Evolutionary conservation across 306 rosid genomes (phyloP).

Genomic region (Dalbergia cochinchinensis): DNA sequence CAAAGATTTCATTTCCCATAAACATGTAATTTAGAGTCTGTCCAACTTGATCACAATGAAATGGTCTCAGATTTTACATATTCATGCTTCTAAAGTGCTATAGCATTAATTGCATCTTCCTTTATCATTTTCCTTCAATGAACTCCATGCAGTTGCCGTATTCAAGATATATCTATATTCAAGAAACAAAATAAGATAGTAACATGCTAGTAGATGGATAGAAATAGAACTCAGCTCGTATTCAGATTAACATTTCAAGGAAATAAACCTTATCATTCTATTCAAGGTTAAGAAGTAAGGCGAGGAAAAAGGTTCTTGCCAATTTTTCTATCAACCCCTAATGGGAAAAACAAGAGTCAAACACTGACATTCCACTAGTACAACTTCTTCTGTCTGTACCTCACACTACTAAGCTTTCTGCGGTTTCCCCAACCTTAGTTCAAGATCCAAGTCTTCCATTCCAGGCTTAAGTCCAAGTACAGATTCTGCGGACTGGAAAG

Average conservation of each 20-base stretch:
- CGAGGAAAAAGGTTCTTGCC: slow-evolving; percentile 31
- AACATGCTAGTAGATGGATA: slow-evolving; percentile 37
- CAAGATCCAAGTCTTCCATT: slow-evolving; percentile 85
- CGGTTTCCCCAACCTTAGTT: slow-evolving; percentile 83
- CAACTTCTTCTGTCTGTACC: slow-evolving; percentile 34
- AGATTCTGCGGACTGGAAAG: slow-evolving; percentile 57
- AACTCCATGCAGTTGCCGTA: slow-evolving; percentile 19
- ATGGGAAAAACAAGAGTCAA: neutral
- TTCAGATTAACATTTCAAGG: slow-evolving; percentile 47
- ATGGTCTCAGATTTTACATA: slow-evolving; percentile 1
- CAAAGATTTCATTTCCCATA: slow-evolving; percentile 24
- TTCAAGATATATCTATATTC: slow-evolving; percentile 24
- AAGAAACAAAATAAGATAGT: slow-evolving; percentile 27
- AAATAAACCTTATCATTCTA: slow-evolving; percentile 46
- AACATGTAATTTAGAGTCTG: slow-evolving; percentile 5
- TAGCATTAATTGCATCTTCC: slow-evolving; percentile 8
- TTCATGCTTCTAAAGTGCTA: neutral
- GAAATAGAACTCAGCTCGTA: slow-evolving; percentile 21
- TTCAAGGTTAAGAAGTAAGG: slow-evolving; percentile 23
- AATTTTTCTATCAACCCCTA: slow-evolving; percentile 40
- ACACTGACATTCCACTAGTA: slow-evolving; percentile 29
- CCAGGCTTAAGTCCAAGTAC: slow-evolving; percentile 48
- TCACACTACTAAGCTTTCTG: slow-evolving; percentile 52
- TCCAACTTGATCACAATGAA: slow-evolving; percentile 36
- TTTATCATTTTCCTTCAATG: slow-evolving; percentile 23